Evolutionary conservation across 257 asterid genomes (phyloP), one percentile per base, ranked within the genome.

Genomic region (Solanum chmielewskii): DNA sequence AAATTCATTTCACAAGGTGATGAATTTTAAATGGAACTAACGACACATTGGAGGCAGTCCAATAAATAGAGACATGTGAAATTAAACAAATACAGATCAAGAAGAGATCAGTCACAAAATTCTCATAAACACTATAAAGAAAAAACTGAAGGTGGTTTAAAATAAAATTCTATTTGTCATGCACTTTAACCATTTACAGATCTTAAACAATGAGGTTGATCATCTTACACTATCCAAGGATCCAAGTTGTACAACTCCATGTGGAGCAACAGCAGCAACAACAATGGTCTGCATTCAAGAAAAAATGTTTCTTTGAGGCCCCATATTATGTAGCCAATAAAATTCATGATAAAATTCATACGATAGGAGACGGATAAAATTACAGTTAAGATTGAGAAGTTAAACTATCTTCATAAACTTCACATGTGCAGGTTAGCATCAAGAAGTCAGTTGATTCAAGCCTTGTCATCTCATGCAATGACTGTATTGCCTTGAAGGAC

Each of bases 161-260:
- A 15, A 47, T 77, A 9, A 45, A 78, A 77, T 42, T 77, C 39
- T 14, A 77, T 77, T 44, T 77, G 23, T 25, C 83, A 27, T 49
- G 66, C 13, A 47, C 66, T 45, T 47, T 9, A 45, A 27, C 66
- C 42, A 78, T 78, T 45, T 78, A 78, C 33, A 45, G 13, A 49
- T 49, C 44, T 47, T 70, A 11, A 49, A 27, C 8, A 23, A 68
- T 49, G 64, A 60, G 64, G 20, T 60, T 47, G 76, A 31, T 68
- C 29, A n/a, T 86, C 96, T 89, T 91, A 95, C 99, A 83, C 91
- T 91, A 86, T 95, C 92, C 77, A 93, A 80, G 89, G 98, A 93
- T 87, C 98, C 99, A 86, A 96, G 94, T 89, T 96, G 99, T 83
- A 96, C 90, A 83, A 94, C 97, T 88, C 99, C 99, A 76, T 91